Percentiles rank a stretch among this genome's conserved stretches.
Conservation (phyloP, 2,329 filamentous ascomycete species). For the Boeremia exigua region DNA sequence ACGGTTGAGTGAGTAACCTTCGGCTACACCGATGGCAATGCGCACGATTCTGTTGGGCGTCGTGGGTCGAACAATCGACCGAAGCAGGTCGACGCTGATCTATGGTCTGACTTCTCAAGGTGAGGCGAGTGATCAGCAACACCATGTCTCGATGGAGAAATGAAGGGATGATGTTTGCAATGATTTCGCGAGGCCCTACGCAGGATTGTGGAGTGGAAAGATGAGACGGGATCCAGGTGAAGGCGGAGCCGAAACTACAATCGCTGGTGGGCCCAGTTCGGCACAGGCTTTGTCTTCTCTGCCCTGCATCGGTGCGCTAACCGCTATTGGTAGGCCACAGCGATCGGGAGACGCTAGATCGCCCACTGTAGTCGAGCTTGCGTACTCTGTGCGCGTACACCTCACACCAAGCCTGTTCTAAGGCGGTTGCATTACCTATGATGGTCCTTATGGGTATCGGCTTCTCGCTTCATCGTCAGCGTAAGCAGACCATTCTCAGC, state of each 20-base stretch:
- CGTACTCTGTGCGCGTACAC: slow-evolving; percentile 12
- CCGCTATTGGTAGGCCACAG: not conserved
- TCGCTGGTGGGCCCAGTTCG: slow-evolving; percentile 5
- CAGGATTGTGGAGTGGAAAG: slow-evolving; percentile 19
- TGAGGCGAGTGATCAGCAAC: slow-evolving; percentile 32
- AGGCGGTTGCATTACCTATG: slow-evolving; percentile 6
- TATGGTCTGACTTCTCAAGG: slow-evolving; percentile 30
- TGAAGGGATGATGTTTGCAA: slow-evolving; percentile 14
- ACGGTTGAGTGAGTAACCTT: slow-evolving; percentile 4
- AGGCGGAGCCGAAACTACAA: slow-evolving; percentile 29
- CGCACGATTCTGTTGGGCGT: not conserved
- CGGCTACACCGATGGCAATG: slow-evolving; percentile 13
- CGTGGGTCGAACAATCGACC: slow-evolving; percentile 14
- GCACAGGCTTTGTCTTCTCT: slow-evolving; percentile 6
- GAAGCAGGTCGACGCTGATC: slow-evolving; percentile 27
- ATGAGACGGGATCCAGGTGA: slow-evolving; percentile 28
- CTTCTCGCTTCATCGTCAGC: slow-evolving; percentile 20
- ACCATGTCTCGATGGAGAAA: slow-evolving; percentile 15
- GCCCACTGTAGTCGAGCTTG: slow-evolving; percentile 14
- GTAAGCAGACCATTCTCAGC: slow-evolving; percentile 4
- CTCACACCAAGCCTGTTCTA: not conserved
- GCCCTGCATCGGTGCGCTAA: slow-evolving; percentile 18
- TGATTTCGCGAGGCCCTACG: slow-evolving; percentile 19
- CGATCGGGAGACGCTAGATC: slow-evolving; percentile 11
- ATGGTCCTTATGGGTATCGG: slow-evolving; percentile 9